Evolutionary conservation across 2,329 filamentous ascomycete genomes (phyloP).

Genomic region (Penicillium sp.): DNA sequence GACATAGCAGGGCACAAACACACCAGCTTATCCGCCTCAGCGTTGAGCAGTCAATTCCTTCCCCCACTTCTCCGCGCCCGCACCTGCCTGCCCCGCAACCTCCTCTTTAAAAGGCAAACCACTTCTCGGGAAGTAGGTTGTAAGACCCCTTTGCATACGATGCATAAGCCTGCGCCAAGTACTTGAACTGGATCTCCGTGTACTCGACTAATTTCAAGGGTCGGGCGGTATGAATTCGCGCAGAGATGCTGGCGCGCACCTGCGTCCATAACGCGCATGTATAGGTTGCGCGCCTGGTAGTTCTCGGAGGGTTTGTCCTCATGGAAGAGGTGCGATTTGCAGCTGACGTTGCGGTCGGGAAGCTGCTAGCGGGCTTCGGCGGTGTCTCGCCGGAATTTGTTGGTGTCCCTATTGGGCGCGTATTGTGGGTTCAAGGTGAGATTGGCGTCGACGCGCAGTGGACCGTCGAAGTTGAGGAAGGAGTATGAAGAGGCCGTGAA

Average conservation of each 20-base stretch:
- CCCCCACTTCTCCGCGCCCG: conserved; percentile 46
- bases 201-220: conserved; percentile 52
- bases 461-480: conserved; percentile 56
- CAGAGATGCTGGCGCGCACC: conserved; percentile 52
- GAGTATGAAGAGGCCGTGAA: conserved; percentile 55
- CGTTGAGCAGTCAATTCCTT: conserved; percentile 39
- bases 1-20: conserved; percentile 5
- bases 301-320: conserved; percentile 60
- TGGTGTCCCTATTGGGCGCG: conserved; percentile 54
- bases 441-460: conserved; percentile 55
- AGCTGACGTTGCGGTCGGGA: conserved; percentile 53
- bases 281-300: conserved; percentile 57
- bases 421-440: conserved; percentile 56
- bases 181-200: conserved; percentile 55
- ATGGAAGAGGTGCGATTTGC: conserved; percentile 61
- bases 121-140: conserved; percentile 49
- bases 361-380: conserved; percentile 58
- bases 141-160: conserved; percentile 56
- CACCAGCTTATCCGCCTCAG: conserved; percentile 10
- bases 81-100: conserved; percentile 46
- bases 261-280: conserved; percentile 54
- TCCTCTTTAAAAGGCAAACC: conserved; percentile 50
- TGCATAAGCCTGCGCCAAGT: conserved; percentile 59
- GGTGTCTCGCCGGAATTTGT: conserved; percentile 58
- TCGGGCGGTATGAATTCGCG: conserved; percentile 58